Evolutionary conservation across 2,329 filamentous ascomycete species (phyloP), one percentile per base, ranked within the genome.

Genomic region (Fusarium abutilonis): DNA sequence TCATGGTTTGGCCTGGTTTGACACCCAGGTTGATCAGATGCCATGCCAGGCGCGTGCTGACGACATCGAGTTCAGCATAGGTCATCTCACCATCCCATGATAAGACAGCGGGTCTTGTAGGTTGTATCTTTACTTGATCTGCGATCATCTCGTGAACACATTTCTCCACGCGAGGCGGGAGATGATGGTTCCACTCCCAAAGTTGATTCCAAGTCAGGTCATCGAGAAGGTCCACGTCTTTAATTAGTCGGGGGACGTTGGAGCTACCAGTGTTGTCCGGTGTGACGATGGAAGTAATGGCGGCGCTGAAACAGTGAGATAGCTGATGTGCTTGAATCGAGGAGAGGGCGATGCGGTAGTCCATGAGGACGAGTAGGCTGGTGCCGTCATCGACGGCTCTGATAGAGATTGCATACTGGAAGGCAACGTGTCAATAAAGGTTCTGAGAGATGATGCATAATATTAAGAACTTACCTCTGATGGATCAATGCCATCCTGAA

Each of bases 101-200:
- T 11, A 39, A 52, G 23, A 56, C 36, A 2, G 53, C 53, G 3
- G 53, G 47, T 42, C 47, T 41, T 28, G 53, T 46, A 8, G 53
- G 53, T n/a, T 56, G 53, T 1, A 32, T 36, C 9, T 26, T 10
- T 36, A 52, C 42, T 38, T 56, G 36, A 10, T 56, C 23, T 11
- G 8, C 47, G n/a, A 56, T 52, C 47, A 56, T 56, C 31, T 52
- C 47, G 10, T 56, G 47, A 19, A 56, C 35, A 9, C 53, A 56
- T 46, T 52, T 52, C 29, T 56, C 46, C 1, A 52, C 6, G 2
- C 21, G 40, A 7, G 53, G 28, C 6, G 53, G 53, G 10, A 56
- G 41, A 7, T 42, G 17, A 9, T 42, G 31, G 14, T 56, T 56
- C 52, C 52, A 56, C 13, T 47, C 17, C 53, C 28, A 46, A 6